Conservation (phyloP, 305 asterid species). For the Salvia sclarea region DNA sequence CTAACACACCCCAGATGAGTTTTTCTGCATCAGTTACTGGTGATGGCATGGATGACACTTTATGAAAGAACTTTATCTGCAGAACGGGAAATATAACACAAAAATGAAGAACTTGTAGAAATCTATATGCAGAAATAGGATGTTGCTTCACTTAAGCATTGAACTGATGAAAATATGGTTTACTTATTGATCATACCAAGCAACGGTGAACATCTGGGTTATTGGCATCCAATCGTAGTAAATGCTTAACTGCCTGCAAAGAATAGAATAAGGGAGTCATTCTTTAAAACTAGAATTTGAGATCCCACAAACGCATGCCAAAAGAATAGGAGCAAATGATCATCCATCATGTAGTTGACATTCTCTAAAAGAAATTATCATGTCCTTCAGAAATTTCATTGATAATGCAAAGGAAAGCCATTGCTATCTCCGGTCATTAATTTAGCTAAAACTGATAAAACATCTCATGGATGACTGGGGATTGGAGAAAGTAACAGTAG, state of each 20-base stretch:
- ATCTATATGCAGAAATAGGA: neutral
- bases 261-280: constrained; percentile 23
- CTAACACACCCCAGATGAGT: constrained; percentile 78
- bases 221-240: constrained; percentile 72
- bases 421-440: neutral
- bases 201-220: constrained; percentile 89
- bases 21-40: constrained; percentile 79
- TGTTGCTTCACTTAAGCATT: neutral
- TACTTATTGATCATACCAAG: constrained; percentile 62
- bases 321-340: constrained; percentile 15
- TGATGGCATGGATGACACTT: constrained; percentile 71
- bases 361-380: neutral
- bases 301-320: constrained; percentile 4
- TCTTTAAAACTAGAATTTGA: neutral
- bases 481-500: constrained; percentile 3
- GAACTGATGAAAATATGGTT: constrained; percentile 1
- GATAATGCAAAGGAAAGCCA: neutral
- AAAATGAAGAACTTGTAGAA: neutral
- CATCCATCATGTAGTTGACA: constrained; percentile 6
- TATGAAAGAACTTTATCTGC: constrained; percentile 84
- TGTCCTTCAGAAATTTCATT: neutral
- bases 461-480: neutral
- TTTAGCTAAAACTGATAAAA: constrained; percentile 13
- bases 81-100: constrained; percentile 19
- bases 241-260: constrained; percentile 84